Conservation (phyloP, 2,329 filamentous ascomycete species). For the Thielaviopsis euricoi region DNA sequence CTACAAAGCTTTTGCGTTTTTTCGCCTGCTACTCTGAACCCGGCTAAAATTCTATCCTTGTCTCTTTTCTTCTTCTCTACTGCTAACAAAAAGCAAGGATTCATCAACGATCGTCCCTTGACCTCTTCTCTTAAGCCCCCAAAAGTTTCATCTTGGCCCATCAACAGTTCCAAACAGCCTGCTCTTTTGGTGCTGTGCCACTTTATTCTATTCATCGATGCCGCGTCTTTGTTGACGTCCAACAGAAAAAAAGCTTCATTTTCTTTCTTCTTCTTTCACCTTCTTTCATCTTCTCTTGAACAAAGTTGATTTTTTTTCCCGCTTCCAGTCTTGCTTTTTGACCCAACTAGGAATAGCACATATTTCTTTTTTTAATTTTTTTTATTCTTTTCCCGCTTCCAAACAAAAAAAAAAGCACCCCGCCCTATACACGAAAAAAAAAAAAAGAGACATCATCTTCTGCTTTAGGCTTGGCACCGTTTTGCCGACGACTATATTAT, state of each 20-base stretch:
- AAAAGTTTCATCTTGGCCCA: not conserved
- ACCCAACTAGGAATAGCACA: not conserved
- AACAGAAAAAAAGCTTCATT: not conserved
- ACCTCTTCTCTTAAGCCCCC: not conserved
- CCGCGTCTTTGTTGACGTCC: not conserved
- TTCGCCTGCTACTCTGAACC: not conserved
- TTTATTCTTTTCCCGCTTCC: not conserved
- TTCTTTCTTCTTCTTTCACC: not conserved
- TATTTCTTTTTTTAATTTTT: not conserved
- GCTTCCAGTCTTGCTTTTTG: not conserved
- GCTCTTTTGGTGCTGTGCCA: not conserved
- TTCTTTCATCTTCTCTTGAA: not conserved
- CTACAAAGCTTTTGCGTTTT: not conserved
- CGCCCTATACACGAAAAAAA: no score
- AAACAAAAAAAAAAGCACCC: not conserved
- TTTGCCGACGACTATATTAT: not conserved
- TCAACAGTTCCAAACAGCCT: not conserved
- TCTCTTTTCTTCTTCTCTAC: not conserved
- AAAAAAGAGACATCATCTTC: not conserved
- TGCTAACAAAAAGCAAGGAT: not conserved
- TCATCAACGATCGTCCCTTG: not conserved
- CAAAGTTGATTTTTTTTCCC: not conserved
- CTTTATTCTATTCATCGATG: not conserved
- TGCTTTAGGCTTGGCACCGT: not conserved
- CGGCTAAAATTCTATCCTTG: not conserved